Evolutionary conservation across 2,329 filamentous ascomycete species (phyloP).

Genomic region (Bipolaris victoriae): DNA sequence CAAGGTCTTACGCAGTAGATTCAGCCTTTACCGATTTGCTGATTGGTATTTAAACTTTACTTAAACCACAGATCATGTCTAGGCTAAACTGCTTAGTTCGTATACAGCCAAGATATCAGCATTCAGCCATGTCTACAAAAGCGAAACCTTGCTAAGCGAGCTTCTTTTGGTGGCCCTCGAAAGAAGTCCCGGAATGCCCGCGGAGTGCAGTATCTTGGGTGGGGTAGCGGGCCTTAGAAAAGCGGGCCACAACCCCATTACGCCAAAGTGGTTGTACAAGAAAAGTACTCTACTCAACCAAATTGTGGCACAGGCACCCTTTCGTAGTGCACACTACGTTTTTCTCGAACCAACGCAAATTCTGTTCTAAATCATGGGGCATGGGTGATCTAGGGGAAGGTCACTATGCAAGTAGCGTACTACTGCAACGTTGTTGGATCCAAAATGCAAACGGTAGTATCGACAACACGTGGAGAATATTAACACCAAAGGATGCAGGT

Average conservation of each 20-base stretch:
- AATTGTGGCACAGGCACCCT: background rate
- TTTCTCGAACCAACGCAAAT: background rate
- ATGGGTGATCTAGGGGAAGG: background rate
- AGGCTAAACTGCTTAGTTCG: background rate
- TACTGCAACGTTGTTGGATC: background rate
- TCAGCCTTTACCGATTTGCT: background rate
- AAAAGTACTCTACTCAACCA: background rate
- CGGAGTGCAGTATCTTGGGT: too few relatives aligned
- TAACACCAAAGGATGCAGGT: background rate
- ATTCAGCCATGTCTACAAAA: background rate
- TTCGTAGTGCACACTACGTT: background rate
- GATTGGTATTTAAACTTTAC: background rate
- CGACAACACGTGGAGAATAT: background rate
- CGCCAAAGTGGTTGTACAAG: background rate
- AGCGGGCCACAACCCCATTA: background rate
- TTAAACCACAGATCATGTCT: background rate
- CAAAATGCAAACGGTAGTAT: background rate
- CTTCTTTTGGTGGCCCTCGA: background rate
- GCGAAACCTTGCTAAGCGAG: background rate
- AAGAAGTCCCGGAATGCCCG: background rate
- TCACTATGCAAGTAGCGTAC: background rate
- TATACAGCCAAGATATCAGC: background rate
- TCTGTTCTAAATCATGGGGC: too few relatives aligned
- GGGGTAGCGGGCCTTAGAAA: background rate
- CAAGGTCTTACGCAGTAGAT: background rate